phyloP scores from a whole-genome alignment of 1,284 basidiomycete genomes.

The Apiotrichum mycotoxinovorans region DNA sequence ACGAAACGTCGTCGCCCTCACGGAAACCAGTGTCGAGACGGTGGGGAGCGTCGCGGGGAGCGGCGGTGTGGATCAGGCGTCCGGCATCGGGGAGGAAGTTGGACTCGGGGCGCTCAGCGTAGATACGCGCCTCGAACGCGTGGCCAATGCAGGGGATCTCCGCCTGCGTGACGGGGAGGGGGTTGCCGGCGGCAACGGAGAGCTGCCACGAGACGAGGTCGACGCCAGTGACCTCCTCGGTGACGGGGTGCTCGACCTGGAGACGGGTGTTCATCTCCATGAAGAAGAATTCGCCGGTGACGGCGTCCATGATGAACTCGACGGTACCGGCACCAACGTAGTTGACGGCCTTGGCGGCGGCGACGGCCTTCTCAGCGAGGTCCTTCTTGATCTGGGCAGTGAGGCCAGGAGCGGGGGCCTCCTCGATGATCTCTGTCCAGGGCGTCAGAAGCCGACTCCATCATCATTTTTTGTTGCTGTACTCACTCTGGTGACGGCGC shows the following conservation, averaged over 20 bases:
- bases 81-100: slow-evolving; percentile 91
- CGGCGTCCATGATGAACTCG: slow-evolving; percentile 90
- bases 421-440: slow-evolving; percentile 45
- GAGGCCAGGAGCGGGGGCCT: slow-evolving; percentile 87
- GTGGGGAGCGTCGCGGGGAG: slow-evolving; percentile 59
- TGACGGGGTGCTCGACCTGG: slow-evolving; percentile 93
- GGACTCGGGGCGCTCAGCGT: slow-evolving; percentile 88
- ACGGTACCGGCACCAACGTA: slow-evolving; percentile 90
- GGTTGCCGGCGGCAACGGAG: slow-evolving; percentile 83
- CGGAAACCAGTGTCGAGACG: slow-evolving; percentile 88
- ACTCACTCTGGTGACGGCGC: slow-evolving; percentile 73
- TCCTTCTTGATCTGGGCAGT: slow-evolving; percentile 70
- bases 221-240: slow-evolving; percentile 88
- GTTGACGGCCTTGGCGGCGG: slow-evolving; percentile 82
- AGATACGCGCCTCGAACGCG: slow-evolving; percentile 94
- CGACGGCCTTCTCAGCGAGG: slow-evolving; percentile 80
- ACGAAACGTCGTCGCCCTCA: slow-evolving; percentile 80
- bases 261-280: slow-evolving; percentile 96
- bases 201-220: slow-evolving; percentile 95
- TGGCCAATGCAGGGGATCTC: slow-evolving; percentile 81
- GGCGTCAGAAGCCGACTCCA: neutral
- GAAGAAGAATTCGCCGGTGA: slow-evolving; percentile 78
- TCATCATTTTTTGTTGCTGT: neutral
- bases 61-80: slow-evolving; percentile 64
- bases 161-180: slow-evolving; percentile 70